Conservation (phyloP, 2,329 filamentous ascomycete species). For the Pseudogymnoascus verrucosus region DNA sequence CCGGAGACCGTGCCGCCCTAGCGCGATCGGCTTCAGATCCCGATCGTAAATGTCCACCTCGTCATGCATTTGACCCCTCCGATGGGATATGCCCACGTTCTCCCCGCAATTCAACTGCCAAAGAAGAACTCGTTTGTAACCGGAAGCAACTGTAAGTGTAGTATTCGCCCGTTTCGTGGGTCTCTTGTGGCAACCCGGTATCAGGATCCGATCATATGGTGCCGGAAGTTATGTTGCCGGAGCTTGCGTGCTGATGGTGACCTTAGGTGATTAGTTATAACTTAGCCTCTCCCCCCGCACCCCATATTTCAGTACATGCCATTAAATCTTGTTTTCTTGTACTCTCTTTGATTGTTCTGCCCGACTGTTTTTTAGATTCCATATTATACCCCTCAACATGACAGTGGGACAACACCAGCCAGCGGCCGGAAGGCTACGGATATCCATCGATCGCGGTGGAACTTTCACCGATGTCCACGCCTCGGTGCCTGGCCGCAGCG, state of each 20-base stretch:
- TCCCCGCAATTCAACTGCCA: constrained; percentile 4
- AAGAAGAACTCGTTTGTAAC: neutral
- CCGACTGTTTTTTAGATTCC: neutral
- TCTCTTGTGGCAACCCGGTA: neutral
- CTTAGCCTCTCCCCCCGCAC: neutral
- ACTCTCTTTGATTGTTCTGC: constrained; percentile 1
- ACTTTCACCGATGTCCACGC: constrained; percentile 69
- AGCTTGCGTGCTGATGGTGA: neutral
- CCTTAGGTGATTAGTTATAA: neutral
- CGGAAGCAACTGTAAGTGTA: neutral
- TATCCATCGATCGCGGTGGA: constrained; percentile 44
- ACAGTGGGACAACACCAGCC: neutral
- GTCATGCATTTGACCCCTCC: neutral
- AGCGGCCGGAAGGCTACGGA: constrained; percentile 1
- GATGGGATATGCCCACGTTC: neutral
- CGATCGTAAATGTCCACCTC: constrained; percentile 3
- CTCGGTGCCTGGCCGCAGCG: constrained; percentile 52
- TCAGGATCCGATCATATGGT: neutral
- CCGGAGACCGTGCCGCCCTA: neutral
- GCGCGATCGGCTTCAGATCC: constrained; percentile 3
- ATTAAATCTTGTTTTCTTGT: neutral
- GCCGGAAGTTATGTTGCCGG: neutral
- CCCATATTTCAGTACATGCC: constrained; percentile 3
- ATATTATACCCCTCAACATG: constrained; percentile 4
- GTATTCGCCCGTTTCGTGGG: neutral